Percentiles rank a stretch among this genome's conserved stretches.
These are phyloP conservation scores for Dioszegia aurantiaca DNA, from an alignment of 768 basidiomycete species.

Conservation along the genomic window DNA sequence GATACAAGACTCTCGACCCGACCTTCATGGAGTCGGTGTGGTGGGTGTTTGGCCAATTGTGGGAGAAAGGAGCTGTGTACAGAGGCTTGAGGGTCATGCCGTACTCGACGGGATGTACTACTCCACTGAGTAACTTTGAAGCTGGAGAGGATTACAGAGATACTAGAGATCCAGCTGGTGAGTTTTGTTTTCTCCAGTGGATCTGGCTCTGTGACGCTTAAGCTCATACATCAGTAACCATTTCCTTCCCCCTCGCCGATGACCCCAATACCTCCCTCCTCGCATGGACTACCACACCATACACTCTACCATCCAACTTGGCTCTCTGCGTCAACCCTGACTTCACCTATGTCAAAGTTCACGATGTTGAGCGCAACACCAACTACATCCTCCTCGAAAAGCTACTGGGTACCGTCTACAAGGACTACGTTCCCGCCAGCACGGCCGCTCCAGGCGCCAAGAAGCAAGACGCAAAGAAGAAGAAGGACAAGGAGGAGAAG, in stretches of 20 bases:
- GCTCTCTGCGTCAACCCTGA: constrained; percentile 94
- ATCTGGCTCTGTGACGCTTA: background rate
- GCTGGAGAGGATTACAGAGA: constrained; percentile 88
- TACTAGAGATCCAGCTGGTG: constrained; percentile 87
- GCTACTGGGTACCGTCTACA: constrained; percentile 82
- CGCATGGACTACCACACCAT: constrained; percentile 99
- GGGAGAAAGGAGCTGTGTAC: constrained; percentile 87
- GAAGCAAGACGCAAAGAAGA: constrained; percentile 66
- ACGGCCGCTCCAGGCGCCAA: constrained; percentile 31
- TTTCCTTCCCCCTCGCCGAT: constrained; percentile 87
- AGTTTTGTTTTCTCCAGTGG: constrained; percentile 35
- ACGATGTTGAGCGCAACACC: constrained; percentile 76
- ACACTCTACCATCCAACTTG: constrained; percentile 95
- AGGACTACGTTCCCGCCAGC: constrained; percentile 52
- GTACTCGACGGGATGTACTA: constrained; percentile 93
- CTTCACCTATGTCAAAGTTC: constrained; percentile 92
- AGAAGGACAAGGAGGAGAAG: constrained; percentile 10
- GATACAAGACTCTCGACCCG: constrained; percentile 94
- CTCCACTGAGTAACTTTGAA: constrained; percentile 96
- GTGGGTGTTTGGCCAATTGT: constrained; percentile 98
- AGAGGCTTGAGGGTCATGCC: constrained; percentile 94
- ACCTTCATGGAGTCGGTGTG: constrained; percentile 97
- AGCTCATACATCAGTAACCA: constrained; percentile 63
- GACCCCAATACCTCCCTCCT: constrained; percentile 84
- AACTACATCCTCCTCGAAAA: constrained; percentile 91